A percentile compares a stretch with the other conserved stretches of the same genome.
Evolutionary conservation across 1,284 basidiomycete genomes (phyloP).

Genomic region (Leccinum subrobustum): DNA sequence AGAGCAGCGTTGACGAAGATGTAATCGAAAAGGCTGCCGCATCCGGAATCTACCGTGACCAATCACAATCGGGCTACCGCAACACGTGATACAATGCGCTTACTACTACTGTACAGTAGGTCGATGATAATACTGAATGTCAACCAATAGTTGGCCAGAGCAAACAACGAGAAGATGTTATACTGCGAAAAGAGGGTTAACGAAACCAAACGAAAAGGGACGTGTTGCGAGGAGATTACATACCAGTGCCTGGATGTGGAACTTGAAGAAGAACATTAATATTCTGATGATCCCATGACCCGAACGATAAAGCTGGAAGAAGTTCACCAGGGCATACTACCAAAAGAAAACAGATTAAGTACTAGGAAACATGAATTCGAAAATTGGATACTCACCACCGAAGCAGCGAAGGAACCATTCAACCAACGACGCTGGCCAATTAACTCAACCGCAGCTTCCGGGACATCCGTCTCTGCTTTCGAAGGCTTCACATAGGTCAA

Average conservation of each 20-base stretch:
- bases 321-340: slow-evolving; percentile 91
- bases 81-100: no score
- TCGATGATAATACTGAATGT: slow-evolving; percentile 97
- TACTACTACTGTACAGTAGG: slow-evolving; percentile 38
- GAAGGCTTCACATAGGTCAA: slow-evolving; percentile 93
- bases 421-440: slow-evolving; percentile 97
- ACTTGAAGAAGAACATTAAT: slow-evolving; percentile 69
- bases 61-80: no score
- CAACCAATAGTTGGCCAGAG: slow-evolving; percentile 91
- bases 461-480: slow-evolving; percentile 94
- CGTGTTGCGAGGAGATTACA: slow-evolving; percentile 23
- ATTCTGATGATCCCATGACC: slow-evolving; percentile 83
- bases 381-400: slow-evolving; percentile 60
- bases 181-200: slow-evolving; percentile 45
- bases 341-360: slow-evolving; percentile 1
- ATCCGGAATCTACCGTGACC: no score
- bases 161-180: slow-evolving; percentile 75
- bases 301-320: slow-evolving; percentile 87
- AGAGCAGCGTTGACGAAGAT: no score
- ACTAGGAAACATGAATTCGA: background rate
- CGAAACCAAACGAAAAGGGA: background rate
- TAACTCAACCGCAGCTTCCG: slow-evolving; percentile 85
- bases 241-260: slow-evolving; percentile 85
- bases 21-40: no score
- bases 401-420: slow-evolving; percentile 96